Evolutionary conservation across 2,329 filamentous ascomycete species (phyloP).

Genomic region (Alternaria conjuncta): DNA sequence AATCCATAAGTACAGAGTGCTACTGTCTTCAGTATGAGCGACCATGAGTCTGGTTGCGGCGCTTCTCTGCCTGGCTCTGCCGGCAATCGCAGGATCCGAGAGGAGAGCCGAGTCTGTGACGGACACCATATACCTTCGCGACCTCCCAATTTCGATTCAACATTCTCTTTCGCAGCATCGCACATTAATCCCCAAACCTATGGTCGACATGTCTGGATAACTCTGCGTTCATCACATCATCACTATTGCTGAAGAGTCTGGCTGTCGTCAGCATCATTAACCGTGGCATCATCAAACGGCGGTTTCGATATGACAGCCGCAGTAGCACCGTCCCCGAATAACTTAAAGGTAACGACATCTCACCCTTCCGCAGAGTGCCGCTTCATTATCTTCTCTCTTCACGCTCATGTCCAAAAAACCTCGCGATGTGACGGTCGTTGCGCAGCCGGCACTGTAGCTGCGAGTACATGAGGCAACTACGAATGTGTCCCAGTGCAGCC

Average conservation of each 20-base stretch:
- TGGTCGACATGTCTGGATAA: background rate
- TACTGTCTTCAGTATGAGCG: background rate
- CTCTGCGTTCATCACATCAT: background rate
- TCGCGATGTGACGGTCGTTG: background rate
- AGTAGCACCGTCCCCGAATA: background rate
- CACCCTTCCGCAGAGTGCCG: background rate
- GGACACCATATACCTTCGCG: background rate
- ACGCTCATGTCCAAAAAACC: background rate
- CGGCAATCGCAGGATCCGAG: conserved; percentile 2
- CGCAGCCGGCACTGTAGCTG: background rate
- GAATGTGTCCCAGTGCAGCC: background rate
- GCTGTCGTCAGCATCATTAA: background rate
- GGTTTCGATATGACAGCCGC: background rate
- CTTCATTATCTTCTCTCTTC: background rate
- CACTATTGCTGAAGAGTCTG: background rate
- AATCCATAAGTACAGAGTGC: accelerated
- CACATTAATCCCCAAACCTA: no score
- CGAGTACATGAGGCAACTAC: background rate
- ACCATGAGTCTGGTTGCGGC: background rate
- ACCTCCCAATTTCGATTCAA: background rate
- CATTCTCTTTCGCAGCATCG: no score
- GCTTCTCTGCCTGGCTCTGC: background rate
- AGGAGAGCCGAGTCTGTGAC: conserved; percentile 9
- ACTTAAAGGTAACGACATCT: background rate
- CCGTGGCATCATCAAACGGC: background rate